Evolutionary conservation across 352 stramenopile genomes (phyloP).

Genomic region (Phytophthora vignae): DNA sequence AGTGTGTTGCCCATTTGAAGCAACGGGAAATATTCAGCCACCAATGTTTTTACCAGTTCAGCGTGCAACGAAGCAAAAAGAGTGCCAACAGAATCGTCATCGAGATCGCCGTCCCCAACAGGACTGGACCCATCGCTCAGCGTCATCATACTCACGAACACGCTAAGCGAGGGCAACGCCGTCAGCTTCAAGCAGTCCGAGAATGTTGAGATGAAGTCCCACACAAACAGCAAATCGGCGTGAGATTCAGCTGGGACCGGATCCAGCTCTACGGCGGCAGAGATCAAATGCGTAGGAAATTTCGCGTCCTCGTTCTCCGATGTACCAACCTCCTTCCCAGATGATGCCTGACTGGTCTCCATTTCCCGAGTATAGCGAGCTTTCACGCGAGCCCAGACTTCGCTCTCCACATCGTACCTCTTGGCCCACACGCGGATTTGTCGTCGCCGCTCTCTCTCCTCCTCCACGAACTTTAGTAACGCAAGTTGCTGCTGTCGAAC

Average conservation of each 20-base stretch:
- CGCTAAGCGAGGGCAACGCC: conserved; percentile 53
- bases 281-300: conserved; percentile 50
- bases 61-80: conserved; percentile 63
- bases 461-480: conserved; percentile 73
- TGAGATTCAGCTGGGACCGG: conserved; percentile 52
- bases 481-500: conserved; percentile 61
- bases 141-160: conserved; percentile 63
- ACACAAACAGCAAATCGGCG: conserved; percentile 74
- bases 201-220: conserved; percentile 83
- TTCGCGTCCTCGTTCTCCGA: conserved; percentile 14
- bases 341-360: conserved; percentile 1
- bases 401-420: conserved; percentile 52
- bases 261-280: conserved; percentile 45
- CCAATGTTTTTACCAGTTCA: conserved; percentile 56
- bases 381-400: conserved; percentile 70
- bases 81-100: conserved; percentile 56
- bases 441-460: conserved; percentile 68
- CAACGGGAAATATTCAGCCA: conserved; percentile 73
- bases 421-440: conserved; percentile 67
- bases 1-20: conserved; percentile 75
- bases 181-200: conserved; percentile 67
- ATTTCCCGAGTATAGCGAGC: conserved; percentile 37
- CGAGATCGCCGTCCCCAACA: conserved; percentile 56
- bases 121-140: conserved; percentile 55
- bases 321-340: background rate